Percentiles rank a stretch among this genome's conserved stretches.
Evolutionary conservation across 352 stramenopile species (phyloP).

Genomic region (Phytopythium montanum): DNA sequence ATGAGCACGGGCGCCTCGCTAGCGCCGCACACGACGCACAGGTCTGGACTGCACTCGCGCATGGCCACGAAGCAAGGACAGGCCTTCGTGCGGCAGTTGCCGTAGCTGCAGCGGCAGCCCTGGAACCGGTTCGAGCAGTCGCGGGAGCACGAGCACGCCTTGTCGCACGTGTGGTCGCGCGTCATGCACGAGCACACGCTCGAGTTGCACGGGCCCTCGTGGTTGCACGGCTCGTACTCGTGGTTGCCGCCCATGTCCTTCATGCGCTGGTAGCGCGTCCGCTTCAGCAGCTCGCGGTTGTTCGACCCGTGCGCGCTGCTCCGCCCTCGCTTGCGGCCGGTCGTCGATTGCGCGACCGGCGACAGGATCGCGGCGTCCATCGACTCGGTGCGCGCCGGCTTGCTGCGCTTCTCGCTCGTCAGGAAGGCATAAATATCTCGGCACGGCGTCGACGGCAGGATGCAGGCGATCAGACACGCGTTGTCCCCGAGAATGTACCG

Average conservation of each 20-base stretch:
- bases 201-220: slow-evolving; percentile 59
- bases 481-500: slow-evolving; percentile 54
- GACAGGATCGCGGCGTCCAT: slow-evolving; percentile 37
- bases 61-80: slow-evolving; percentile 58
- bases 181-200: slow-evolving; percentile 67
- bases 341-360: slow-evolving; percentile 28
- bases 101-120: slow-evolving; percentile 48
- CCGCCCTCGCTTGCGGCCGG: slow-evolving; percentile 40
- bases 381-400: slow-evolving; percentile 14
- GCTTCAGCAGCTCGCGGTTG: slow-evolving; percentile 60
- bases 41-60: slow-evolving; percentile 55
- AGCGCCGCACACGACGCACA: slow-evolving; percentile 54
- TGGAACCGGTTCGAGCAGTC: slow-evolving; percentile 68
- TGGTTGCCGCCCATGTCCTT: slow-evolving; percentile 61
- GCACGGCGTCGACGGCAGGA: slow-evolving; percentile 55
- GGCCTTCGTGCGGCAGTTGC: slow-evolving; percentile 60
- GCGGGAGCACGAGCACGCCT: slow-evolving; percentile 77
- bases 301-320: slow-evolving; percentile 40
- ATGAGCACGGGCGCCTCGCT: slow-evolving; percentile 47
- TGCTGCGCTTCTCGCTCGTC: slow-evolving; percentile 33
- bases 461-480: slow-evolving; percentile 56
- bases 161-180: slow-evolving; percentile 77
- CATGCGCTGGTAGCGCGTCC: slow-evolving; percentile 55
- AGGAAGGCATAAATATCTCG: slow-evolving; percentile 52
- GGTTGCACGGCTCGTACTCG: slow-evolving; percentile 79